Evolutionary conservation across 2,329 filamentous ascomycete species (phyloP), one percentile per base, ranked within the genome.

Genomic region (Escovopsis sp.): DNA sequence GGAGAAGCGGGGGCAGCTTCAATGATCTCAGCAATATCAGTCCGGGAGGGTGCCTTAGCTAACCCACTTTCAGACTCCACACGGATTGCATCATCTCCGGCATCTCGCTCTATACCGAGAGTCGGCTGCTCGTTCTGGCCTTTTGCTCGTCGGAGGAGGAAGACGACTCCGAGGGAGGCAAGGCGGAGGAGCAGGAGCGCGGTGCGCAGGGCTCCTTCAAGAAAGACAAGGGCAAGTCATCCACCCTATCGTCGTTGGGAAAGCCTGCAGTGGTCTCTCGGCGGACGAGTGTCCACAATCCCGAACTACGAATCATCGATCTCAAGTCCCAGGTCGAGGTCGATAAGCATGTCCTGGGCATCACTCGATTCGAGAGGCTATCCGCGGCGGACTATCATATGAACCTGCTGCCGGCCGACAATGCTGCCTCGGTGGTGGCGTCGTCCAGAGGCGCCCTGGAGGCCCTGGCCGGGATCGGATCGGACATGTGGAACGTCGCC

Each of bases 1-100:
- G n/a, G n/a, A n/a, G n/a, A n/a, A n/a, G n/a, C n/a, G n/a, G n/a
- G n/a, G n/a, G n/a, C n/a, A n/a, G n/a, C n/a, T n/a, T n/a, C n/a
- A n/a, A n/a, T n/a, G n/a, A n/a, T n/a, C n/a, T n/a, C n/a, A n/a
- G n/a, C n/a, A n/a, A n/a, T n/a, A n/a, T n/a, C n/a, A n/a, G n/a
- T n/a, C n/a, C n/a, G n/a, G n/a, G n/a, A n/a, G 13, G 19, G n/a
- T 12, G 11, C 5, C 18, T 15, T 12, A 27, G 16, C 18, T 40
- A 12, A 38, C 30, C 25, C n/a, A 9, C 3, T 2, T 18, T 14
- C 44, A 87, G 80, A 59, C 72, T 96, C 59, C 82, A 86, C 51
- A 93, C 90, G 60, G 90, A 98, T 63, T 96, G 90, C 66, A 86
- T 94, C 56, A 85, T 98, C 65, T 94, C 90, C 54, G 90, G 90